phyloP scores from a whole-genome alignment of 306 rosid species.

The Pyrus communis region DNA sequence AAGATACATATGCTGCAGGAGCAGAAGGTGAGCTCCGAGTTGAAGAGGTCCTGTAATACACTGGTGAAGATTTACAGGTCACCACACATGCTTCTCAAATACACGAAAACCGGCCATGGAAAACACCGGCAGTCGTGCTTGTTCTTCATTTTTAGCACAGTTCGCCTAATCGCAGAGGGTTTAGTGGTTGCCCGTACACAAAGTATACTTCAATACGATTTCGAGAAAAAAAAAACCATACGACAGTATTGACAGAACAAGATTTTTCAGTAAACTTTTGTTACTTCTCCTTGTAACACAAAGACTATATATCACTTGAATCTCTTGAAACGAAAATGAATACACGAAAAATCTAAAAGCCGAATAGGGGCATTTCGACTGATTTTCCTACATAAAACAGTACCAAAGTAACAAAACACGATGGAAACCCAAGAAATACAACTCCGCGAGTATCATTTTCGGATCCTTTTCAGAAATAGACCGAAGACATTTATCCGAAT shows the following conservation, averaged over 20 bases:
- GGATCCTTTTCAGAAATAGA: not conserved
- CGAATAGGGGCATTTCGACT: not conserved
- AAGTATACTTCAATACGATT: not conserved
- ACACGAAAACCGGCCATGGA: constrained; percentile 50
- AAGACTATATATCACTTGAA: not conserved
- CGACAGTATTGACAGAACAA: too few species aligned
- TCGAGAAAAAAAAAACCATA: too few species aligned
- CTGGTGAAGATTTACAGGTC: constrained; percentile 91
- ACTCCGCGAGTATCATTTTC: not conserved
- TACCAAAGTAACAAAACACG: not conserved
- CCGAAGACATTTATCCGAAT: not conserved
- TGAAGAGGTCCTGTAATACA: constrained; percentile 86
- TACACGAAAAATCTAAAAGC: not conserved
- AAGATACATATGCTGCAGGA: constrained; percentile 95
- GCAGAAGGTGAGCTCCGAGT: constrained; percentile 95
- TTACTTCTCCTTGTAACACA: not conserved
- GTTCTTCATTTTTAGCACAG: not conserved
- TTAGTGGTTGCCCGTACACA: too few species aligned
- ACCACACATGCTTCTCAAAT: constrained; percentile 93
- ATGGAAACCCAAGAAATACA: not conserved
- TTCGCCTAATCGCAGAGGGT: too few species aligned
- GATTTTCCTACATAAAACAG: not conserved
- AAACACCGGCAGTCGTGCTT: not conserved
- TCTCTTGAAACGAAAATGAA: not conserved
- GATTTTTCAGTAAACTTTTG: not conserved